These are phyloP conservation scores for Phytophthora ramorum DNA, from an alignment of 352 stramenopile genomes.

Conservation along the genomic window DNA sequence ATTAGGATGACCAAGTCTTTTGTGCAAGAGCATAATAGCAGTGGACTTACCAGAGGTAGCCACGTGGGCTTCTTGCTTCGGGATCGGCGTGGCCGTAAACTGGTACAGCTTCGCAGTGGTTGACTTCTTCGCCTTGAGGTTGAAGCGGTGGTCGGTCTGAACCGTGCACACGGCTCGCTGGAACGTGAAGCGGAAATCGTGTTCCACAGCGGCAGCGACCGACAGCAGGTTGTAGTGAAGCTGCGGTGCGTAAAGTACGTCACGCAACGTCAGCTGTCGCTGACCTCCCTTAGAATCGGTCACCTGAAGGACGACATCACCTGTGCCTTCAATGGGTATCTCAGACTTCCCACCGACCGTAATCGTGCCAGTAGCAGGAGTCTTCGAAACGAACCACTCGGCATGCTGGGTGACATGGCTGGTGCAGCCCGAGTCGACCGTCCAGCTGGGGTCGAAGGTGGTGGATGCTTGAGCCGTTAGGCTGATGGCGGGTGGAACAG, in stretches of 20 bases:
- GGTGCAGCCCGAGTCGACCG: slow-evolving; percentile 6
- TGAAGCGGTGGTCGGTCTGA: slow-evolving; percentile 16
- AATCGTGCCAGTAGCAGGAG: neutral
- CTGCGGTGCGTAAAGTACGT: slow-evolving; percentile 9
- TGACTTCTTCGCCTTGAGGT: neutral
- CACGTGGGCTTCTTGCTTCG: neutral
- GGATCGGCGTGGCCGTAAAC: slow-evolving; percentile 1
- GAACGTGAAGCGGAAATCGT: slow-evolving; percentile 12
- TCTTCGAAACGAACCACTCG: slow-evolving; percentile 1
- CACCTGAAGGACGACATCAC: slow-evolving; percentile 2
- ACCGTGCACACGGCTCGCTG: neutral
- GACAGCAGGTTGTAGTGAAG: slow-evolving; percentile 10
- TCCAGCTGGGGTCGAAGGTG: neutral
- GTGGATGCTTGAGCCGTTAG: neutral
- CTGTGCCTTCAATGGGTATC: slow-evolving; percentile 6
- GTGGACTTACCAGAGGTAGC: slow-evolving; percentile 1
- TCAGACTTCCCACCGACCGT: slow-evolving; percentile 6
- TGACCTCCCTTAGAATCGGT: slow-evolving; percentile 18
- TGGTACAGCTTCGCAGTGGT: slow-evolving; percentile 8
- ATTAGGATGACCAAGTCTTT: slow-evolving; percentile 17
- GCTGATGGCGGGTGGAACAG: neutral
- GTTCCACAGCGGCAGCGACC: neutral
- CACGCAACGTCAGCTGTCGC: neutral
- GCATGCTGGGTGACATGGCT: neutral
- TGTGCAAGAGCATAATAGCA: slow-evolving; percentile 3